Conservation (phyloP, 495 filamentous ascomycete genomes). For the Aspergillus kassunensis region DNA sequence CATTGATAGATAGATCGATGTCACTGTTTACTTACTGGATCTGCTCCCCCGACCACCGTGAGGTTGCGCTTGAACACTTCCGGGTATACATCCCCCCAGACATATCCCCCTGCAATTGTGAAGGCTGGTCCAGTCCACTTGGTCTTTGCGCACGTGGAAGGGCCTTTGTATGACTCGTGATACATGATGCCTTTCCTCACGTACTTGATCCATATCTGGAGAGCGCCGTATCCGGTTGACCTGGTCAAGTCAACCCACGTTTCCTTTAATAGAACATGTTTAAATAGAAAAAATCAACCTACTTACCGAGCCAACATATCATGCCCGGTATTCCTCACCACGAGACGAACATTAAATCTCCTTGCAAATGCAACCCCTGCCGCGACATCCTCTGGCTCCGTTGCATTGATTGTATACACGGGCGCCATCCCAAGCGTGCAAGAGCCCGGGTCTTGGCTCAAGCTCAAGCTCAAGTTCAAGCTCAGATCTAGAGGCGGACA, state of each 20-base stretch:
- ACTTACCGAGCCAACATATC: constrained; percentile 36
- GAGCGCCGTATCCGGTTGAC: constrained; percentile 29
- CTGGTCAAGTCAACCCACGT: too few species aligned
- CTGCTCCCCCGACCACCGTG: constrained; percentile 32
- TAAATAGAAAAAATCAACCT: constrained; percentile 36
- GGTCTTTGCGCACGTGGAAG: constrained; percentile 11
- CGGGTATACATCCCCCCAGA: constrained; percentile 32
- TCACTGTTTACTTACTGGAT: too few species aligned
- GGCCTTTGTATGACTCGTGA: too few species aligned
- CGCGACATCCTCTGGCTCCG: constrained; percentile 19
- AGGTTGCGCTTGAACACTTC: constrained; percentile 21
- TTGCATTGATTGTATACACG: constrained; percentile 31
- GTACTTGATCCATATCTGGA: constrained; percentile 35
- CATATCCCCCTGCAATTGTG: constrained; percentile 32
- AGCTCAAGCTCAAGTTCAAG: too few species aligned
- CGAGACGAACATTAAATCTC: constrained; percentile 50
- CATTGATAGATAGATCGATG: too few species aligned
- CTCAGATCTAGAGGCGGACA: too few species aligned
- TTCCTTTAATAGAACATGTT: too few species aligned
- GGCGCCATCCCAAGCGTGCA: constrained; percentile 16
- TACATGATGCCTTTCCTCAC: constrained; percentile 25
- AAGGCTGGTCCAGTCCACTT: constrained; percentile 31
- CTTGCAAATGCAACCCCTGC: constrained; percentile 44
- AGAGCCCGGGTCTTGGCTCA: too few species aligned
- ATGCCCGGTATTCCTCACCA: constrained; percentile 57